Evolutionary conservation across 306 rosid genomes (phyloP).

Genomic region (Quercus glauca): DNA sequence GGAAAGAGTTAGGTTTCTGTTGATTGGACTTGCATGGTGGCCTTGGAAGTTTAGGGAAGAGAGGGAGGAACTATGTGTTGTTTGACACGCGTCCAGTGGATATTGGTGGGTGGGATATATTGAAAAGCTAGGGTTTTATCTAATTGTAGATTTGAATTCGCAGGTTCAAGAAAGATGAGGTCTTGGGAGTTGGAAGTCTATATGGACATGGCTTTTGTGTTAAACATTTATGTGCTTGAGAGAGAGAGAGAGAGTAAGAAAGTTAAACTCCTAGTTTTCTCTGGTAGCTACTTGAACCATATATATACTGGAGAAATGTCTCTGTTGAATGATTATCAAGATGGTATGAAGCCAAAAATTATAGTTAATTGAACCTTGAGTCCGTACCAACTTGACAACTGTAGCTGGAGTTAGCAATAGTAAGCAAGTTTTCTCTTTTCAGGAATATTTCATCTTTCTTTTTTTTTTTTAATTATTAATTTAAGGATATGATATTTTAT

Average conservation of each 20-base stretch:
- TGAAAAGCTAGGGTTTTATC: slow-evolving; percentile 31
- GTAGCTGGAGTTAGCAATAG: neutral
- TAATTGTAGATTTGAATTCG: neutral
- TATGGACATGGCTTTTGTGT: neutral
- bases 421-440: neutral
- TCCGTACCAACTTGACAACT: slow-evolving; percentile 16
- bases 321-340: slow-evolving; percentile 9
- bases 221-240: neutral
- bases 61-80: neutral
- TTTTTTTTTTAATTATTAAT: neutral
- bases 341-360: slow-evolving; percentile 22
- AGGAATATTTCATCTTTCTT: no score
- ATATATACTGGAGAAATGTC: slow-evolving; percentile 35
- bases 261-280: slow-evolving; percentile 8
- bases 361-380: slow-evolving; percentile 9
- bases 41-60: neutral
- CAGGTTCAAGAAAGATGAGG: slow-evolving; percentile 8
- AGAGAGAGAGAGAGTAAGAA: neutral
- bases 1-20: neutral
- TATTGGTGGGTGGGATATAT: slow-evolving; percentile 25
- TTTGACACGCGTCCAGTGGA: slow-evolving; percentile 12
- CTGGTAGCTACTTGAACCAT: slow-evolving; percentile 21
- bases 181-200: slow-evolving; percentile 10
- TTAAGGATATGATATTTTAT: no score
- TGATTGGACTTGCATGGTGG: slow-evolving; percentile 36